phyloP scores from a whole-genome alignment of 495 filamentous ascomycete species.

The Penicillium salamii region DNA sequence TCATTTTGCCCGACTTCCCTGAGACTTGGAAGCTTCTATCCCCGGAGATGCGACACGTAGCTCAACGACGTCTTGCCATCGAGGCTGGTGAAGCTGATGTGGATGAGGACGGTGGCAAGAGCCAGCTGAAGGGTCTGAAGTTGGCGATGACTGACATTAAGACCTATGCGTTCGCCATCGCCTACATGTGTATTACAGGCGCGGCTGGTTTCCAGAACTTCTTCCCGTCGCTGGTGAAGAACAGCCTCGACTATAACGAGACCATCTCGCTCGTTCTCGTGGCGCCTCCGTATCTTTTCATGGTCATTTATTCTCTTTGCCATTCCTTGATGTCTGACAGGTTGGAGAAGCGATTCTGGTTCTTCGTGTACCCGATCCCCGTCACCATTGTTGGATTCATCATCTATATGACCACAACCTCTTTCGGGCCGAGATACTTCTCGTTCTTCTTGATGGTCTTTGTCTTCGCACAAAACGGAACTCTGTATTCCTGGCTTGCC shows the following conservation, averaged over 20 bases:
- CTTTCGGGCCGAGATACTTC: slow-evolving; percentile 52
- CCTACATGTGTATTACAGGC: slow-evolving; percentile 51
- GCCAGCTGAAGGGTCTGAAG: slow-evolving; percentile 48
- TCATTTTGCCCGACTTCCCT: slow-evolving; percentile 49
- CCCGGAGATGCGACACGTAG: slow-evolving; percentile 48
- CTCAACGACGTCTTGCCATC: slow-evolving; percentile 47
- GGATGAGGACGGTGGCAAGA: slow-evolving; percentile 47
- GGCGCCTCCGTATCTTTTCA: slow-evolving; percentile 55
- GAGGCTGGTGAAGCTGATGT: slow-evolving; percentile 48
- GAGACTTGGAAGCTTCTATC: slow-evolving; percentile 46
- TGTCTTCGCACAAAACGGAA: slow-evolving; percentile 52
- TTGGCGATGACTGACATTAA: slow-evolving; percentile 51
- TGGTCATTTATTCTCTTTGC: slow-evolving; percentile 46
- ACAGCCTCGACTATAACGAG: slow-evolving; percentile 34
- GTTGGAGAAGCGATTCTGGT: slow-evolving; percentile 47
- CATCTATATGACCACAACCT: slow-evolving; percentile 47
- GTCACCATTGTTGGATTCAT: slow-evolving; percentile 50
- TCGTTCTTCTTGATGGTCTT: slow-evolving; percentile 54
- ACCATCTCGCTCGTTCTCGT: slow-evolving; percentile 48
- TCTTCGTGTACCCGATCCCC: slow-evolving; percentile 49
- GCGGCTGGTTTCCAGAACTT: slow-evolving; percentile 55
- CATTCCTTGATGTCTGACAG: slow-evolving; percentile 48
- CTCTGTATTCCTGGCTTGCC: slow-evolving; percentile 54
- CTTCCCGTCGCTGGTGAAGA: slow-evolving; percentile 49
- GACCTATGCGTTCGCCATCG: slow-evolving; percentile 47